A percentile compares a stretch with the other conserved stretches of the same genome.
Evolutionary conservation across 2,329 filamentous ascomycete species (phyloP).

Genomic region (Zymoseptoria tritici): DNA sequence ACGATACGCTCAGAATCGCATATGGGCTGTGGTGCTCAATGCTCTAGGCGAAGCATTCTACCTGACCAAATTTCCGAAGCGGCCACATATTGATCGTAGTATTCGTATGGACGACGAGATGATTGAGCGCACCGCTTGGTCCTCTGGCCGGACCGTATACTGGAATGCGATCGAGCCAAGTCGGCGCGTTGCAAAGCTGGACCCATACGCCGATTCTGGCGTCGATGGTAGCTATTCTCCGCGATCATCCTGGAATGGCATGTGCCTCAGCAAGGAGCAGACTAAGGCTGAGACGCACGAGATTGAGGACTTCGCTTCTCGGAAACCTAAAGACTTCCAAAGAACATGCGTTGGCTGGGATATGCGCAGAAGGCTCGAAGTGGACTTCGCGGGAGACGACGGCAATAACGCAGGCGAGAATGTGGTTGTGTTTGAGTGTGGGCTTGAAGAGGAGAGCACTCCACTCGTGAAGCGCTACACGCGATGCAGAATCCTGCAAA

Average conservation of each 20-base stretch:
- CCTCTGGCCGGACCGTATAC: conserved; percentile 65
- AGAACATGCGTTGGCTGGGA: conserved; percentile 80
- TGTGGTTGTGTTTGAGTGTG: conserved; percentile 66
- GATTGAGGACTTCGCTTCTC: conserved; percentile 67
- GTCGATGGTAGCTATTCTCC: conserved; percentile 70
- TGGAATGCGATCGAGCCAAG: conserved; percentile 79
- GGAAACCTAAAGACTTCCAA: conserved; percentile 70
- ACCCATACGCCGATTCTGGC: conserved; percentile 63
- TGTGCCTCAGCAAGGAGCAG: conserved; percentile 64
- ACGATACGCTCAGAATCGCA: conserved; percentile 60
- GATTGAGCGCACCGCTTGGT: conserved; percentile 64
- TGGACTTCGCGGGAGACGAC: conserved; percentile 82
- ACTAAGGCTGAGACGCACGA: conserved; percentile 69
- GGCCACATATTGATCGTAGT: conserved; percentile 43
- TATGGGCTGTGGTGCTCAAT: conserved; percentile 92
- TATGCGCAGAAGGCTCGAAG: conserved; percentile 76
- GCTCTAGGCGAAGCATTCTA: conserved; percentile 89
- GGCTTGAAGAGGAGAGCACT: conserved; percentile 52
- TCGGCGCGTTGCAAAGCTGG: conserved; percentile 60
- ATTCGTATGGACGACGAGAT: conserved; percentile 44
- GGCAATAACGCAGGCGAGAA: conserved; percentile 68
- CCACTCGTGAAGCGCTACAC: conserved; percentile 51
- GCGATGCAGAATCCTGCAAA: conserved; percentile 42
- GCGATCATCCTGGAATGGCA: conserved; percentile 65
- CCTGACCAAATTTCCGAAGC: conserved; percentile 61